phyloP scores from a whole-genome alignment of 179 eudicot species.

The Silene noctiflora region DNA sequence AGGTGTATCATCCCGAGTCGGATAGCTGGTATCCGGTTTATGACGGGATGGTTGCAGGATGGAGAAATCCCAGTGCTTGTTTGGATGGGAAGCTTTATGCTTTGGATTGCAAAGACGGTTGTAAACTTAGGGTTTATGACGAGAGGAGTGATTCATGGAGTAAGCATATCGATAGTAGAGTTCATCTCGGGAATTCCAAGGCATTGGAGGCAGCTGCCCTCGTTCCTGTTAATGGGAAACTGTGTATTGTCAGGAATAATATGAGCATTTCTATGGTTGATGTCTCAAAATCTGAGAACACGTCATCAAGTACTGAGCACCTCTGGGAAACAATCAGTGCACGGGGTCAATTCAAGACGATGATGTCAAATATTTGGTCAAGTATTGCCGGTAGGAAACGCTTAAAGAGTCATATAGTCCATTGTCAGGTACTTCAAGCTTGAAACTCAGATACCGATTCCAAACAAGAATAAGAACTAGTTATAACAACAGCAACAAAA shows the following conservation, averaged over 20 bases:
- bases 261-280: conserved; percentile 86
- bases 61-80: conserved; percentile 82
- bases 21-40: conserved; percentile 65
- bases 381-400: conserved; percentile 69
- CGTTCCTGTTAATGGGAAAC: conserved; percentile 61
- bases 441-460: conserved; percentile 29
- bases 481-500: background rate
- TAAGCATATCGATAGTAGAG: conserved; percentile 65
- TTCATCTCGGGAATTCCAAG: conserved; percentile 80
- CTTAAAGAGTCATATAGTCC: conserved; percentile 66
- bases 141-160: conserved; percentile 71
- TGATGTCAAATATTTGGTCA: conserved; percentile 66
- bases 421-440: conserved; percentile 87
- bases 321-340: conserved; percentile 80
- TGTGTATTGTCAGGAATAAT: conserved; percentile 72
- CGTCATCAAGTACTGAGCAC: conserved; percentile 42
- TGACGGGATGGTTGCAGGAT: conserved; percentile 78
- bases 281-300: conserved; percentile 46
- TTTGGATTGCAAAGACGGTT: conserved; percentile 87
- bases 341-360: conserved; percentile 65
- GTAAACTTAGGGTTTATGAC: conserved; percentile 78
- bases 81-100: conserved; percentile 67
- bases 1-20: conserved; percentile 67
- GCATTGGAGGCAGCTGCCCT: conserved; percentile 82
- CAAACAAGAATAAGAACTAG: background rate